Evolutionary conservation across 2,329 filamentous ascomycete genomes (phyloP).

Genomic region (Epichloe uncinata): DNA sequence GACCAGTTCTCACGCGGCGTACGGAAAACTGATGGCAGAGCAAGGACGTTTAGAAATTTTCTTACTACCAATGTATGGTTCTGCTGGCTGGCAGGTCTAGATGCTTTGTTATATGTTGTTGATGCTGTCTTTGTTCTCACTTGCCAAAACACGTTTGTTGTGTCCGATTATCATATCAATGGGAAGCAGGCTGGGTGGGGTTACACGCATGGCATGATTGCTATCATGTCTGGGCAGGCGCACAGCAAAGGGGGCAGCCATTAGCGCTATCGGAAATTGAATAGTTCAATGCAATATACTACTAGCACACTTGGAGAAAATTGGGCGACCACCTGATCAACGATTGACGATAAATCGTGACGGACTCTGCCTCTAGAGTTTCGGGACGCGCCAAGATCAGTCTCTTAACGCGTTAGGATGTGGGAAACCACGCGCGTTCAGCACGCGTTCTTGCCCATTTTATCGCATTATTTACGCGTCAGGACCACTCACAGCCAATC

Average conservation of each 20-base stretch:
- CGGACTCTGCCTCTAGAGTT: not conserved
- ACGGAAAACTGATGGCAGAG: not conserved
- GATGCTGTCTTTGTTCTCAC: not conserved
- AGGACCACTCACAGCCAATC: not conserved
- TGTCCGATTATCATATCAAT: not conserved
- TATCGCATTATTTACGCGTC: constrained; percentile 1
- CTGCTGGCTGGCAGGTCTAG: not conserved
- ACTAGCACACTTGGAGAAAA: too few relatives aligned
- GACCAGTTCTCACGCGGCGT: not conserved
- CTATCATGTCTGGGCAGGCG: not conserved
- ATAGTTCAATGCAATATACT: not conserved
- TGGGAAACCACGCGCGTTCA: not conserved
- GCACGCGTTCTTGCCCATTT: not conserved
- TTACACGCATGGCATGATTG: not conserved
- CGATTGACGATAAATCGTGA: not conserved
- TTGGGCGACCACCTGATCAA: not conserved
- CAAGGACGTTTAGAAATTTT: not conserved
- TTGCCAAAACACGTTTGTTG: not conserved
- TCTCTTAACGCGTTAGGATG: not conserved
- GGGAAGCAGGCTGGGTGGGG: not conserved
- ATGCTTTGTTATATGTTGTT: not conserved
- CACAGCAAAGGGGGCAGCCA: not conserved
- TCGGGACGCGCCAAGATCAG: not conserved
- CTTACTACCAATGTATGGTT: not conserved
- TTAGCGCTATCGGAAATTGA: not conserved